A percentile compares a stretch with the other conserved stretches of the same genome.
These are phyloP conservation scores for Allium fistulosum DNA, from an alignment of 106 monocot species.

Conservation along the genomic window DNA sequence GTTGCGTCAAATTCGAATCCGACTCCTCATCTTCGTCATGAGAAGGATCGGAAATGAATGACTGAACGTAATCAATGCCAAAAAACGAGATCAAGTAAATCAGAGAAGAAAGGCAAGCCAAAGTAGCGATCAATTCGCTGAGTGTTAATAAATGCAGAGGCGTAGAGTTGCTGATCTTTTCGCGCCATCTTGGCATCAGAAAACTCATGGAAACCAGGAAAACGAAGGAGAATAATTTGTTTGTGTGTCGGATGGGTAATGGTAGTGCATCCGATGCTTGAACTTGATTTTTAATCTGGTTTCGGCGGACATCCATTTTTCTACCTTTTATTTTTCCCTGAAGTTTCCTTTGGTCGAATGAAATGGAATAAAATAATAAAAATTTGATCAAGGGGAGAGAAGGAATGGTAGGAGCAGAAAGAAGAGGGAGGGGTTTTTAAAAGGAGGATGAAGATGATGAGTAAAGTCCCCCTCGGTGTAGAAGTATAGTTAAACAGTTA, in stretches of 20 bases:
- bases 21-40: slow-evolving; percentile 33
- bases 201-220: slow-evolving; percentile 71
- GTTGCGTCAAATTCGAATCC: neutral
- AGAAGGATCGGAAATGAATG: slow-evolving; percentile 47
- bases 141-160: slow-evolving; percentile 71
- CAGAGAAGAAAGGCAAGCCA: slow-evolving; percentile 66
- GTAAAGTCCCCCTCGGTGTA: too few species aligned
- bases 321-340: too few species aligned
- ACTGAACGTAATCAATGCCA: slow-evolving; percentile 86
- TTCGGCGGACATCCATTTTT: neutral
- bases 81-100: slow-evolving; percentile 90
- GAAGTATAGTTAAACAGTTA: too few species aligned
- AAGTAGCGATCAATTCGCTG: slow-evolving; percentile 57
- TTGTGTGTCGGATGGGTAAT: slow-evolving; percentile 82
- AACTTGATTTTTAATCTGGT: slow-evolving; percentile 1
- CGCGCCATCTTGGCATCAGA: slow-evolving; percentile 85
- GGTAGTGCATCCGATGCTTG: slow-evolving; percentile 82
- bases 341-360: too few species aligned
- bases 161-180: slow-evolving; percentile 70
- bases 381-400: too few species aligned
- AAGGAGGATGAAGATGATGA: too few species aligned
- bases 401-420: too few species aligned
- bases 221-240: slow-evolving; percentile 63
- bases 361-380: too few species aligned
- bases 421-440: too few species aligned